These are phyloP conservation scores for Glutinoglossum americanum DNA, from an alignment of 495 filamentous ascomycete species.

Conservation along the genomic window DNA sequence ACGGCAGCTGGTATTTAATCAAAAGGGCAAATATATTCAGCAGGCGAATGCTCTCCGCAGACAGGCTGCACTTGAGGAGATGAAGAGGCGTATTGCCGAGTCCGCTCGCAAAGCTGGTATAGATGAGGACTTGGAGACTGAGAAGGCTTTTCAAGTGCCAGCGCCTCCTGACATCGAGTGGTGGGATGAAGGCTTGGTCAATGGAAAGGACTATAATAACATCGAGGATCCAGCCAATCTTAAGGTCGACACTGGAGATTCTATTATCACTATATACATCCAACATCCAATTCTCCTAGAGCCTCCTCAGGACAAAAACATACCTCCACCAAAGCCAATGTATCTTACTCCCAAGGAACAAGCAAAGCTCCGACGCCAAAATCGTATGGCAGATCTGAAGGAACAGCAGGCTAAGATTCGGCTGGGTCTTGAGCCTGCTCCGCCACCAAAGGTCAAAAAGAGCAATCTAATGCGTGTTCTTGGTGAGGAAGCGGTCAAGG, in stretches of 20 bases:
- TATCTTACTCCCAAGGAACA: slow-evolving; percentile 80
- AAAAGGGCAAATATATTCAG: slow-evolving; percentile 90
- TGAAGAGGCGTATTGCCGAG: slow-evolving; percentile 83
- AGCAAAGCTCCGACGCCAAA: slow-evolving; percentile 73
- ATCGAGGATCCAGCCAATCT: slow-evolving; percentile 40
- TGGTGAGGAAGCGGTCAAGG: slow-evolving; percentile 92
- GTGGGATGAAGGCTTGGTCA: slow-evolving; percentile 86
- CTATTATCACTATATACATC: slow-evolving; percentile 70
- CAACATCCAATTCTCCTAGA: slow-evolving; percentile 88
- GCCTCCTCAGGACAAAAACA: slow-evolving; percentile 69
- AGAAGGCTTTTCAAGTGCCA: slow-evolving; percentile 70
- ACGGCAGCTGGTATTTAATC: slow-evolving; percentile 71
- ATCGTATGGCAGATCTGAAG: slow-evolving; percentile 77
- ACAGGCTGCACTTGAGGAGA: slow-evolving; percentile 71
- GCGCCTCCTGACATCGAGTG: slow-evolving; percentile 80
- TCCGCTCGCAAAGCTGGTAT: slow-evolving; percentile 66
- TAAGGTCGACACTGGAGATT: slow-evolving; percentile 57
- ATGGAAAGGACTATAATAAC: slow-evolving; percentile 47
- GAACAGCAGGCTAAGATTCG: slow-evolving; percentile 92
- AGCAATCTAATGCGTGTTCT: slow-evolving; percentile 91
- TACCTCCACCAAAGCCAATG: slow-evolving; percentile 69
- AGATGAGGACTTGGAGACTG: slow-evolving; percentile 74
- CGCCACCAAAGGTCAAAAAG: slow-evolving; percentile 87
- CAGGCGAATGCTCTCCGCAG: slow-evolving; percentile 74
- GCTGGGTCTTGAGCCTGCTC: slow-evolving; percentile 69